Evolutionary conservation across 805 yeast genomes (phyloP), one percentile per base, ranked within the genome.

Genomic region (Nakazawaea molendinolei): DNA sequence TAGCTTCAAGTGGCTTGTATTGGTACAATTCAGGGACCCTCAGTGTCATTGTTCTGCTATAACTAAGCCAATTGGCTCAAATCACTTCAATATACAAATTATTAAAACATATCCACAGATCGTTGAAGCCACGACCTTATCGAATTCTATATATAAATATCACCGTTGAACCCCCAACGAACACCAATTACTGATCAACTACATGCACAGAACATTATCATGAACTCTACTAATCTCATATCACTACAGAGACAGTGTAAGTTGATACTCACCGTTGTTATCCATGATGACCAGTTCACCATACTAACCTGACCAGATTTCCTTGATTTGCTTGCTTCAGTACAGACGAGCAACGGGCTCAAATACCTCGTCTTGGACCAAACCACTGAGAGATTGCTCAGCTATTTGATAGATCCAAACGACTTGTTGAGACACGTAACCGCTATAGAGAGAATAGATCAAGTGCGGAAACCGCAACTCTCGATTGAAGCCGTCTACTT

Each of bases 401-500:
- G 64, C 22, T 65, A 58, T 29, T 65, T 79, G 14, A 63, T 81
- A 14, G 53, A 63, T 18, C 66, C 64, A 31, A 70, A 63, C 29
- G 71, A 67, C 20, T 53, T 79, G 9, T 57, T 79, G 7, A 57
- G 72, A 25, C 52, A 71, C 31, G 84, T 76, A 6, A 71, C 81
- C 3, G 77, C 85, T 10, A 66, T 84, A 13, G 87, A 79, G 48
- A 57, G 63, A 42, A 63, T 86, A 14, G 90, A 82, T 45, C 64
- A 71, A 18, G 63, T 60, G 28, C 67, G 95, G 44, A 71, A 71
- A 28, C 69, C 76, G 13, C 79, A 77, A 53, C 57, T 72, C 2
- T 75, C 78, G 14, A 67, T 85, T 30, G 90, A 82, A 45, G 97
- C 87, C 5, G 63, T 92, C 8, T 92, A 92, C 56, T 60, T 92